Conservation (phyloP, 805 yeast species). For the Candida maltosa region DNA sequence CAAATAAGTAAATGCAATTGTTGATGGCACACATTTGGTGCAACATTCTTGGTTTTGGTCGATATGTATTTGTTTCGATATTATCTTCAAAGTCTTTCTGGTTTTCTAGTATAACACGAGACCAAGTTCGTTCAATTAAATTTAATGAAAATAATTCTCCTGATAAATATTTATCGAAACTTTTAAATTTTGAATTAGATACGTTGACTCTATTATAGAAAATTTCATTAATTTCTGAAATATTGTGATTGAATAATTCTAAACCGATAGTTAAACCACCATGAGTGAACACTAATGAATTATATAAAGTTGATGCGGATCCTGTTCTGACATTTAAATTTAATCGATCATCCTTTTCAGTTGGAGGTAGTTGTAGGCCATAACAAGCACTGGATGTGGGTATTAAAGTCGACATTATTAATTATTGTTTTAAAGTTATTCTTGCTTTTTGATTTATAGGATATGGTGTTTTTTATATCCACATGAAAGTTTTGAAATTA, state of each 20-base stretch:
- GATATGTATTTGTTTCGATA: slow-evolving; percentile 9
- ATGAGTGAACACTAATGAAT: slow-evolving; percentile 58
- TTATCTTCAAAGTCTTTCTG: no score
- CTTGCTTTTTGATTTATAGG: background rate
- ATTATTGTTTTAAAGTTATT: background rate
- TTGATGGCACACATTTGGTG: slow-evolving; percentile 55
- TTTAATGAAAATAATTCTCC: slow-evolving; percentile 62
- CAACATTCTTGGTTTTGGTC: slow-evolving; percentile 50
- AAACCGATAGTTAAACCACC: slow-evolving; percentile 70
- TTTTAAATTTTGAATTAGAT: slow-evolving; percentile 22
- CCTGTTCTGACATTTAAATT: slow-evolving; percentile 67
- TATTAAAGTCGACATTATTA: slow-evolving; percentile 55
- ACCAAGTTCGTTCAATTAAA: slow-evolving; percentile 60
- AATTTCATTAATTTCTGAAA: slow-evolving; percentile 35
- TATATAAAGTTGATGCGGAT: slow-evolving; percentile 53
- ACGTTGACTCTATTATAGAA: slow-evolving; percentile 27
- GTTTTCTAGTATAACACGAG: slow-evolving; percentile 32
- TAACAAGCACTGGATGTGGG: slow-evolving; percentile 66
- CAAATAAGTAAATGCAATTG: slow-evolving; percentile 55
- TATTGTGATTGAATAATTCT: slow-evolving; percentile 39
- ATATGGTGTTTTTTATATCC: background rate
- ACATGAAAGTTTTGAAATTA: background rate
- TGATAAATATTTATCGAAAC: slow-evolving; percentile 44
- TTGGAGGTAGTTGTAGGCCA: slow-evolving; percentile 51
- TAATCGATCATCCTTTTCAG: slow-evolving; percentile 50